phyloP scores from a whole-genome alignment of 495 filamentous ascomycete genomes.

The Aspergillus incahuasiensis region DNA sequence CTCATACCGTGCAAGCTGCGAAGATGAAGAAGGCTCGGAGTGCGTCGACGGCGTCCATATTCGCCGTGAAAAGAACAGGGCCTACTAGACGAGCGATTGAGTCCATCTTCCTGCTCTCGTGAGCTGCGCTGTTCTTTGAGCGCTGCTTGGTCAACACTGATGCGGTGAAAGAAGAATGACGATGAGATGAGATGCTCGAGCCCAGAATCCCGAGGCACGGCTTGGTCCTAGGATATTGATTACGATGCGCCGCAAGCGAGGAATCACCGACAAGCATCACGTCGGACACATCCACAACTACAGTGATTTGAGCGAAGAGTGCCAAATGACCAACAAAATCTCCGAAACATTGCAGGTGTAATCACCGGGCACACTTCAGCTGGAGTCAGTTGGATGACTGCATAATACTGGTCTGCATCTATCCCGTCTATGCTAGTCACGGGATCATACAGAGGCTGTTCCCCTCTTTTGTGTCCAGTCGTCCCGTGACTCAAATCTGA shows the following conservation, averaged over 20 bases:
- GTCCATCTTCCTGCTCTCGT: constrained; percentile 16
- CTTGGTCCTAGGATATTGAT: constrained; percentile 1
- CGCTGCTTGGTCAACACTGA: neutral
- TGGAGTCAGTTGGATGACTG: neutral
- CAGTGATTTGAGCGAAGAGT: neutral
- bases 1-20: constrained; percentile 45
- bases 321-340: neutral
- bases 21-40: constrained; percentile 43
- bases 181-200: neutral
- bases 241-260: neutral
- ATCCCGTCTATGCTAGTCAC: neutral
- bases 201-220: neutral
- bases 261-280: neutral
- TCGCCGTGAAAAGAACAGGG: constrained; percentile 21
- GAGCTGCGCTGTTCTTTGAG: neutral
- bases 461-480: neutral
- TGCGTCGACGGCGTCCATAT: constrained; percentile 40
- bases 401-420: neutral
- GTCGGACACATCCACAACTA: neutral
- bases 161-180: neutral
- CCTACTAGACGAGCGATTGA: constrained; percentile 21
- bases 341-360: neutral
- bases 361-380: too few species aligned
- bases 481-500: neutral
- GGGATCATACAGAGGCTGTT: neutral